Percentiles rank a stretch among this genome's conserved stretches.
phyloP scores from a whole-genome alignment of 805 yeast species.

The Kodamaea lidongshanica region DNA sequence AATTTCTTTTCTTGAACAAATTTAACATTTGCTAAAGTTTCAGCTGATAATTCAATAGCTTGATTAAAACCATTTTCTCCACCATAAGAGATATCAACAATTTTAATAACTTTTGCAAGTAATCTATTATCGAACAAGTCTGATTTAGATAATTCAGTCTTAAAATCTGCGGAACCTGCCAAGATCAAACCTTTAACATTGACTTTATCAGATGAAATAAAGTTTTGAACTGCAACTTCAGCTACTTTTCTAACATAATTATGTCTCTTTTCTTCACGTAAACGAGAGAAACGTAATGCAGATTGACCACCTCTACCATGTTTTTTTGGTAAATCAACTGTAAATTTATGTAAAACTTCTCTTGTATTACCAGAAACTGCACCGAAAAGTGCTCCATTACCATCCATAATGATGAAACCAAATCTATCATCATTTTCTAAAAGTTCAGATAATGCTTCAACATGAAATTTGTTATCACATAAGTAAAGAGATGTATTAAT shows the following conservation, averaged over 20 bases:
- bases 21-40: conserved; percentile 92
- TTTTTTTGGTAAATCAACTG: conserved; percentile 96
- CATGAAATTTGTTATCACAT: conserved; percentile 98
- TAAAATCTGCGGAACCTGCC: conserved; percentile 99
- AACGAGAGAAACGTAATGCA: conserved; percentile 96
- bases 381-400: conserved; percentile 97
- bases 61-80: conserved; percentile 99
- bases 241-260: conserved; percentile 97
- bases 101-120: conserved; percentile 77
- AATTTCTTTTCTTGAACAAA: conserved; percentile 97
- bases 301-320: conserved; percentile 99
- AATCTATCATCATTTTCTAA: conserved; percentile 93
- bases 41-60: conserved; percentile 97
- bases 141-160: conserved; percentile 85
- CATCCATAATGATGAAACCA: conserved; percentile 98
- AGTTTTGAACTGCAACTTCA: conserved; percentile 95
- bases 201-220: conserved; percentile 90
- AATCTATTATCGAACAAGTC: conserved; percentile 91
- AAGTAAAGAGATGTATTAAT: conserved; percentile 91
- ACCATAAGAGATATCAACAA: conserved; percentile 97
- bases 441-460: conserved; percentile 91
- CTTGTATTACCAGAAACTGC: conserved; percentile 93
- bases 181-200: conserved; percentile 90
- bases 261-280: conserved; percentile 98
- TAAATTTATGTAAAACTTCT: conserved; percentile 91